phyloP scores from a whole-genome alignment of 352 stramenopile genomes.

The Phytopythium mirpurense region DNA sequence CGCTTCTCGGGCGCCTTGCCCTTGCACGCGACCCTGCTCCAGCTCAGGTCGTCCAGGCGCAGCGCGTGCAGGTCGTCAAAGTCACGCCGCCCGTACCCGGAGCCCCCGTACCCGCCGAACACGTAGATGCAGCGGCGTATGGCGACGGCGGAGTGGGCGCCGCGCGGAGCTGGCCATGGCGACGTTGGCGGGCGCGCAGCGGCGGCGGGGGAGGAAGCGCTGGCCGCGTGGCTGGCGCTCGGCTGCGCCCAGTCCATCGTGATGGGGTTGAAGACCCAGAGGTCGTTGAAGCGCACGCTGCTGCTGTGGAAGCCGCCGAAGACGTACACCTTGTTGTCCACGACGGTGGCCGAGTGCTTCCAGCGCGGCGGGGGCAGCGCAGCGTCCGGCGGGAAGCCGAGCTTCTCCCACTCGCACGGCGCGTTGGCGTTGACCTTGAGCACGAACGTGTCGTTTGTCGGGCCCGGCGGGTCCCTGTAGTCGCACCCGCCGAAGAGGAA shows the following conservation, averaged over 20 bases:
- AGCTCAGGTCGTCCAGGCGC: constrained; percentile 84
- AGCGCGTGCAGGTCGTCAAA: constrained; percentile 93
- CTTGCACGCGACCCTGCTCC: constrained; percentile 78
- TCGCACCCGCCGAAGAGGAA: constrained; percentile 94
- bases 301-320: constrained; percentile 94
- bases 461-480: constrained; percentile 81
- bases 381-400: constrained; percentile 28
- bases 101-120: constrained; percentile 95
- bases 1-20: constrained; percentile 88
- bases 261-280: constrained; percentile 96
- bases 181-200: constrained; percentile 16
- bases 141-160: constrained; percentile 85
- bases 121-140: constrained; percentile 87
- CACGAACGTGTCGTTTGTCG: constrained; percentile 92
- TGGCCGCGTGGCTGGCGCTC: neutral
- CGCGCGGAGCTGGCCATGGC: constrained; percentile 70
- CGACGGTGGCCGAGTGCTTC: constrained; percentile 89
- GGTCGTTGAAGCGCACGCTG: constrained; percentile 89
- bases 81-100: constrained; percentile 88
- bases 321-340: constrained; percentile 88
- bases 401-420: constrained; percentile 69
- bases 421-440: constrained; percentile 79
- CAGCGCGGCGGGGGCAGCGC: constrained; percentile 54
- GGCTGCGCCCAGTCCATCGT: constrained; percentile 89
- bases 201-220: constrained; percentile 10